Evolutionary conservation across 2,329 filamentous ascomycete genomes (phyloP), one percentile per base, ranked within the genome.

Genomic region (Arachnomyces sp.): DNA sequence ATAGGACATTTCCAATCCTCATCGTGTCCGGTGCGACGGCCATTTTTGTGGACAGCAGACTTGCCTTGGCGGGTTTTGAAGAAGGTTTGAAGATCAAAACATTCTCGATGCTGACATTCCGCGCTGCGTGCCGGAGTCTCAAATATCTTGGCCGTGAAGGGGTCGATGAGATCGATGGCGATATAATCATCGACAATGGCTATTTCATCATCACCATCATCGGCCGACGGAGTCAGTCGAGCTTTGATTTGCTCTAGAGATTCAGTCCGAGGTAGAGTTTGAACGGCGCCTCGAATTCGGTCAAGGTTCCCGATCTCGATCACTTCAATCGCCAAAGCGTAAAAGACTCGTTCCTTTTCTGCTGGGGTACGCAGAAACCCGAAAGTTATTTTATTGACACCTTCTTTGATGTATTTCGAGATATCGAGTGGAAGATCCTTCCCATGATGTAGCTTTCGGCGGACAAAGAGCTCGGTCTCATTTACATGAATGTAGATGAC

Each of bases 21-120:
- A 15, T 50, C 46, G 16, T 48, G 42, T 13, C 33, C 38, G 37
- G 68, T 57, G 36, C 54, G 51, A 49, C 67, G 50, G 16, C 53
- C 49, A 16, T 62, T 57, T 44, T 72, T 73, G 11, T 65, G 62
- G 4, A 5, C 9, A 25, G 21, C 5, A 25, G 70, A 68, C 31
- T 59, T 64, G 16, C 57, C 61, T 15, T 51, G 57, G 12, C 86
- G 78, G 4, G 82, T 86, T 11, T 70, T 61, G 7, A 98, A 73
- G 68, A 86, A 96, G 1, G 77, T 89, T 14, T 84, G 75, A 6
- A 95, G 77, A 57, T 96, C 90, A 56, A 96, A 95, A 56, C 88
- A 95, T 56, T 95, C 86, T 28, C 82, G 68, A 56, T 98, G 90
- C 16, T 68, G 67, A 59, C 92, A 98, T 3, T 60, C 52, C 6